These are phyloP conservation scores for Aspergillus steynii DNA, from an alignment of 495 filamentous ascomycete species.

Conservation along the genomic window DNA sequence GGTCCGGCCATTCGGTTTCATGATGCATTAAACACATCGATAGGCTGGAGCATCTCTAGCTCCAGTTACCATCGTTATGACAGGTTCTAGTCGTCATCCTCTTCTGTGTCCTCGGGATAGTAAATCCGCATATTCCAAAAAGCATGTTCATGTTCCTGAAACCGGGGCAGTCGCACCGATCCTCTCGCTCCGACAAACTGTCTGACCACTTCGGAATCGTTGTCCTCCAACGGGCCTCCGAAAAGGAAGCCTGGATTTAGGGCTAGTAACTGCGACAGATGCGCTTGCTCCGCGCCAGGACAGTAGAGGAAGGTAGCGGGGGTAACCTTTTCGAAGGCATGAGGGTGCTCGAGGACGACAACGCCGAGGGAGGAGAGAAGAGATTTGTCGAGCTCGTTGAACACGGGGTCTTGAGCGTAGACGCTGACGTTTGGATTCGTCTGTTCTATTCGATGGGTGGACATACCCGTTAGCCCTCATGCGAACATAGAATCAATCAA, in stretches of 20 bases:
- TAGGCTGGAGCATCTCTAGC: not conserved
- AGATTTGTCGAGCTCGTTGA: slow-evolving; percentile 58
- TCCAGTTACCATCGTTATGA: not conserved
- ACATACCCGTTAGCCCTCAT: not conserved
- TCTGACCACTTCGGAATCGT: slow-evolving; percentile 29
- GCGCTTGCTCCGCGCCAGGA: slow-evolving; percentile 44
- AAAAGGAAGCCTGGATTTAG: slow-evolving; percentile 34
- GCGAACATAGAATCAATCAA: not conserved
- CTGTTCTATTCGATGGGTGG: slow-evolving; percentile 2
- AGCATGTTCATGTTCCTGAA: slow-evolving; percentile 39
- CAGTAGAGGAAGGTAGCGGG: slow-evolving; percentile 62
- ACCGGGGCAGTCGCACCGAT: slow-evolving; percentile 33
- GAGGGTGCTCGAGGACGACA: slow-evolving; percentile 56
- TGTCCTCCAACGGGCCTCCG: slow-evolving; percentile 38
- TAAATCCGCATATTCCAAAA: slow-evolving; percentile 49
- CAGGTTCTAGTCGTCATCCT: not conserved
- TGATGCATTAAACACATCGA: not conserved
- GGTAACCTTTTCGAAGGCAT: slow-evolving; percentile 55
- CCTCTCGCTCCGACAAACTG: slow-evolving; percentile 21
- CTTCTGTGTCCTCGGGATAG: slow-evolving; percentile 12
- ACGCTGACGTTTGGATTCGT: slow-evolving; percentile 25
- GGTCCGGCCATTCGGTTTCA: not conserved
- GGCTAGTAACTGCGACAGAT: slow-evolving; percentile 36
- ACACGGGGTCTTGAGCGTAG: slow-evolving; percentile 70
- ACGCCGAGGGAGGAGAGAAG: slow-evolving; percentile 57